Evolutionary conservation across 345 rosid species (phyloP).

Genomic region (Acer campestre): DNA sequence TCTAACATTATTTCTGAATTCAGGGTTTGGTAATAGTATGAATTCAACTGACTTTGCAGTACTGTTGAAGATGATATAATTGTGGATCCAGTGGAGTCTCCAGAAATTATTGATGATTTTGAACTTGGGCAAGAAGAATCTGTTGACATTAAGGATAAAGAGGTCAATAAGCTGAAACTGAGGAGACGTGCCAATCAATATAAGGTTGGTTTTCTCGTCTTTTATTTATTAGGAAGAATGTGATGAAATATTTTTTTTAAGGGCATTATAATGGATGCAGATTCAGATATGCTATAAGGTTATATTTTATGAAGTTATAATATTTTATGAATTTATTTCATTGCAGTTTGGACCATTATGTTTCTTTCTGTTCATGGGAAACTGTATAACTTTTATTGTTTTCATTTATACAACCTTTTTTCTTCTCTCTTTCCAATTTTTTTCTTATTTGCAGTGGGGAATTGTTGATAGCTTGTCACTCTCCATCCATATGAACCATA

Average conservation of each 20-base stretch:
- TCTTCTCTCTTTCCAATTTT: not conserved
- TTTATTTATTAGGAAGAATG: not conserved
- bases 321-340: not conserved
- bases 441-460: not conserved
- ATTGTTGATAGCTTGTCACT: not conserved
- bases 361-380: not conserved
- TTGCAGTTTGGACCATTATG: not conserved
- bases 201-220: constrained; percentile 46
- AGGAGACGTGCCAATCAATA: constrained; percentile 71
- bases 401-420: too few relatives aligned
- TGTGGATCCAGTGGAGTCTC: constrained; percentile 76
- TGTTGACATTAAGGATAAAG: constrained; percentile 83
- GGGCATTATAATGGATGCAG: not conserved
- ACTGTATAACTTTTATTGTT: too few relatives aligned
- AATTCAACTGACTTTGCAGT: constrained; percentile 32
- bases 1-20: not conserved
- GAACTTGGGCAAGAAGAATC: constrained; percentile 91
- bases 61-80: constrained; percentile 90
- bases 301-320: not conserved
- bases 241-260: not conserved
- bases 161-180: constrained; percentile 77
- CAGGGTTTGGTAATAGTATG: not conserved
- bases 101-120: constrained; percentile 87
- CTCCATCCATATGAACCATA: not conserved
- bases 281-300: not conserved